A percentile compares a stretch with the other conserved stretches of the same genome.
phyloP scores from a whole-genome alignment of 176 grass and related monocot species.

The Cocos nucifera region DNA sequence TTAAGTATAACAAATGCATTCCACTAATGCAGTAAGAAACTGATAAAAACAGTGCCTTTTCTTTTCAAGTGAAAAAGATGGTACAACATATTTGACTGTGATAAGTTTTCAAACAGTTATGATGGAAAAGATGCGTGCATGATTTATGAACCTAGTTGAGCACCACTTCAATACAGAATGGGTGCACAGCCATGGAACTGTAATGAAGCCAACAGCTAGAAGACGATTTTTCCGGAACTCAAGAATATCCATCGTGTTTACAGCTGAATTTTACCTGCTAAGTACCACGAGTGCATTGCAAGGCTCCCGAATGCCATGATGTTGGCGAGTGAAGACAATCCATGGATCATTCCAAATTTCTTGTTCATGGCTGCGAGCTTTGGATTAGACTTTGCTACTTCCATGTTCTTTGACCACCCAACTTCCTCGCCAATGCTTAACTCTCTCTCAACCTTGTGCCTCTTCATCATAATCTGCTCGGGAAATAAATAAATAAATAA shows the following conservation, averaged over 20 bases:
- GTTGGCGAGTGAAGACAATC: conserved; percentile 83
- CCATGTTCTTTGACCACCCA: conserved; percentile 83
- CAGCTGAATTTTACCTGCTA: conserved; percentile 70
- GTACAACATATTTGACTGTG: too few species aligned
- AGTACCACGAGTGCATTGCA: conserved; percentile 94
- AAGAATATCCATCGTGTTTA: conserved; percentile 8
- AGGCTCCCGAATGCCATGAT: conserved; percentile 88
- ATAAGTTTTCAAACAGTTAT: too few species aligned
- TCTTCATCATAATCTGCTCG: conserved; percentile 91
- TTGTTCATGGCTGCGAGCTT: conserved; percentile 75
- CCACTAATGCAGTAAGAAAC: too few species aligned
- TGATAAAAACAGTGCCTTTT: too few species aligned
- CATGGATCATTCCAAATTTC: conserved; percentile 97
- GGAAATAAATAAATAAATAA: neutral
- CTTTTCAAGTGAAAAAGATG: too few species aligned
- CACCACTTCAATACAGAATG: too few species aligned
- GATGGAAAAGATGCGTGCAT: too few species aligned
- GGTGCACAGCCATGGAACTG: too few species aligned
- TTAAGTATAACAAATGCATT: too few species aligned
- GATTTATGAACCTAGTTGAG: too few species aligned
- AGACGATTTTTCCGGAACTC: too few species aligned
- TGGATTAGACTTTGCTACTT: conserved; percentile 69
- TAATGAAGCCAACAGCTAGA: too few species aligned
- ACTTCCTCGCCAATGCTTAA: conserved; percentile 81
- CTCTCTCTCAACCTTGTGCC: conserved; percentile 91